Evolutionary conservation across 441 rosid genomes (phyloP), one percentile per base, ranked within the genome.

Genomic region (California macrophylla): DNA sequence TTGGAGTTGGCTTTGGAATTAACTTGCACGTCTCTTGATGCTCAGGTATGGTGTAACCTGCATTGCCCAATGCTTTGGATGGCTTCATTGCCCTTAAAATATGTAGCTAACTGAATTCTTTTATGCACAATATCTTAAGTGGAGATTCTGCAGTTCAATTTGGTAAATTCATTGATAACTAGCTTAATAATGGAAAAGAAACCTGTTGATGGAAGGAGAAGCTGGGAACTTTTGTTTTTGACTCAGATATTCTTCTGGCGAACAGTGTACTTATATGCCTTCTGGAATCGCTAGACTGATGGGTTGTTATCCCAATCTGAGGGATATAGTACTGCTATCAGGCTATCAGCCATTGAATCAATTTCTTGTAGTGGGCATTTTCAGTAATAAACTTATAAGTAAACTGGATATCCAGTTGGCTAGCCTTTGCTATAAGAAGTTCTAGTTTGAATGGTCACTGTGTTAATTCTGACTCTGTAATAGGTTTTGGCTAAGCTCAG

Each of bases 1-100:
- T 81, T 94, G 76, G 99, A 94, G 78, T 72, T 94, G 82, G 97
- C 97, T 77, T 80, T 94, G 87, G 99, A 94, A 66, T 54, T 90
- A 68, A 84, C 94, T 66, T 94, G 98, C 89, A 81, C 80, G 83
- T 86, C 93, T 71, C 86, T 94, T 79, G 97, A 90, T 83, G 80
- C 86, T 64, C 92, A 92, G 97, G 98, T 92, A 78, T 75, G 82
- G 75, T 69, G 9, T 42, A 74, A 66, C 69, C 68, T 71, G 23
- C 18, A 42, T 69, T 23, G 47, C 54, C 54, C 26, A 32, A 68
- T 58, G 62, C 50, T 20, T 47, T 23, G 34, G 67, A 38, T 1
- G 28, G 16, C n/a, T 70, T 66, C 15, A 16, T 2, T 50, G 2
- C 47, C 47, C 15, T 40, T 40, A 9, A 8, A 24, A 25, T 45